Conservation (phyloP, 331 rosid genomes). For the Acacia concinna region DNA sequence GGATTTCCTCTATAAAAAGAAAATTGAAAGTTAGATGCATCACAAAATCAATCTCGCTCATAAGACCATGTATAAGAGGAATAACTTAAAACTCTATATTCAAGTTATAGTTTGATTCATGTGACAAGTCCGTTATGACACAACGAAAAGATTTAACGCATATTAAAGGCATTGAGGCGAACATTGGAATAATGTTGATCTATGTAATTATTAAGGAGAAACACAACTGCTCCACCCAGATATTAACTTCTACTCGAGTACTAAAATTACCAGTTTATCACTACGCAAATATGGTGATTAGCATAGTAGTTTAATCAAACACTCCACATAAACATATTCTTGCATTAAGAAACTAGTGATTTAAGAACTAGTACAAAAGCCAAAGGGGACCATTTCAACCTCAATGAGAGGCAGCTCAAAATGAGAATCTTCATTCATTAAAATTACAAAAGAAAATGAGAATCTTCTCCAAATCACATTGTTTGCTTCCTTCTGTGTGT, state of each 20-base stretch:
- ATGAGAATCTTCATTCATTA: not conserved
- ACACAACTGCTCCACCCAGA: constrained; percentile 5
- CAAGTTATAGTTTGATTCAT: constrained; percentile 10
- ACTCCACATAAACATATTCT: not conserved
- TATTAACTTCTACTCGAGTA: constrained; percentile 21
- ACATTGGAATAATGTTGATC: constrained; percentile 1
- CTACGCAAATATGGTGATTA: not conserved
- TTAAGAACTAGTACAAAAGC: not conserved
- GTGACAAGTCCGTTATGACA: not conserved
- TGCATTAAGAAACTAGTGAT: not conserved
- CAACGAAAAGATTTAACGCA: constrained; percentile 15
- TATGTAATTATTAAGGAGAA: constrained; percentile 1
- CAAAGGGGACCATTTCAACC: constrained; percentile 8
- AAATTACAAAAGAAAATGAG: not conserved
- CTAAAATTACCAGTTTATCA: not conserved
- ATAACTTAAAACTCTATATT: constrained; percentile 4
- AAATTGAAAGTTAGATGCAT: constrained; percentile 35
- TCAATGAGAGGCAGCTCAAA: not conserved
- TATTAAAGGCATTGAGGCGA: constrained; percentile 14
- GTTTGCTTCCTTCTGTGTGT: not conserved
- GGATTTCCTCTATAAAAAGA: constrained; percentile 71
- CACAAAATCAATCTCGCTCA: constrained; percentile 4
- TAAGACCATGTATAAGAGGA: constrained; percentile 24
- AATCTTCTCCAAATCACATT: not conserved
- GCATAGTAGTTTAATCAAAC: not conserved